Conservation (phyloP, 805 yeast species). For the Scheffersomyces ergatensis region DNA sequence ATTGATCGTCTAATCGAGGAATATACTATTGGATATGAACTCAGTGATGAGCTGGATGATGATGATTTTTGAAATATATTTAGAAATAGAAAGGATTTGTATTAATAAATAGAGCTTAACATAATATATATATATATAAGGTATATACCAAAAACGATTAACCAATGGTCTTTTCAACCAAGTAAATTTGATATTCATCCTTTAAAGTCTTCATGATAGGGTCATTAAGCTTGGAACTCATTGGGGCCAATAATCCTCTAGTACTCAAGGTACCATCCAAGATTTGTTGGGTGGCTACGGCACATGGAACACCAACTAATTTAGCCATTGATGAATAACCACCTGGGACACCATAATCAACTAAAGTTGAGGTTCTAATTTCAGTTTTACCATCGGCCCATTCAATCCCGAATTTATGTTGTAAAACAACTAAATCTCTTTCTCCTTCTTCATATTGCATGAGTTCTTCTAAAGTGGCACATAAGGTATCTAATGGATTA, state of each 20-base stretch:
- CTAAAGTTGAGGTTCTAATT: slow-evolving; percentile 91
- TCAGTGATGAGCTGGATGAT: slow-evolving; percentile 21
- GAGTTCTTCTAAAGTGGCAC: slow-evolving; percentile 92
- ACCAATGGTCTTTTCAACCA: slow-evolving; percentile 78
- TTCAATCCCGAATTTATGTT: slow-evolving; percentile 96
- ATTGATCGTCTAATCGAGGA: slow-evolving; percentile 27
- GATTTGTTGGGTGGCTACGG: slow-evolving; percentile 87
- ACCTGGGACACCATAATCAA: slow-evolving; percentile 84
- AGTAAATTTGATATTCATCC: slow-evolving; percentile 83
- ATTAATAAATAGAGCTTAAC: not conserved
- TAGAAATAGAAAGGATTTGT: too few relatives aligned
- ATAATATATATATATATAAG: not conserved
- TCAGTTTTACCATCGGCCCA: slow-evolving; percentile 92
- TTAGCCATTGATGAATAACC: slow-evolving; percentile 98
- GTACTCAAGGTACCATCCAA: slow-evolving; percentile 73
- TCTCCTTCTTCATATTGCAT: slow-evolving; percentile 96
- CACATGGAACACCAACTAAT: slow-evolving; percentile 97
- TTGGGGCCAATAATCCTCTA: slow-evolving; percentile 89
- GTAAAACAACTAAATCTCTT: slow-evolving; percentile 91
- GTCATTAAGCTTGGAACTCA: slow-evolving; percentile 83
- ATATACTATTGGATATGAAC: slow-evolving; percentile 32
- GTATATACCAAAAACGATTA: slow-evolving; percentile 3
- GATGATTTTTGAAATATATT: slow-evolving; percentile 1
- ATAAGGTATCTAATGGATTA: slow-evolving; percentile 91
- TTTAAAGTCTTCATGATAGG: slow-evolving; percentile 90